Percentiles rank a stretch among this genome's conserved stretches.
These are phyloP conservation scores for Lecanicillium sp. DNA, from an alignment of 2,329 filamentous ascomycete species.

Conservation along the genomic window DNA sequence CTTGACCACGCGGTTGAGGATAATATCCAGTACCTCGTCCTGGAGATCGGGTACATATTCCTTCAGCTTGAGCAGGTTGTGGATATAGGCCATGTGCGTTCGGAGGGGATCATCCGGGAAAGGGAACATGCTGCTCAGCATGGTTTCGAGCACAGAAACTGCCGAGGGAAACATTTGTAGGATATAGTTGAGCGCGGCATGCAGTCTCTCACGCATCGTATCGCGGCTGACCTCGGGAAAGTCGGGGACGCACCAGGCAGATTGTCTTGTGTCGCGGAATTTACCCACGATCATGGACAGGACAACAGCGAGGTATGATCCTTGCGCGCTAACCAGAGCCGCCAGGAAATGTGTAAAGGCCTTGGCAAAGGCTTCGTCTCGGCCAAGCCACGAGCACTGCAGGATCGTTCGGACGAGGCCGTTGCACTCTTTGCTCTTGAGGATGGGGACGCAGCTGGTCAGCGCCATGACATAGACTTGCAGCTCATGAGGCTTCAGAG, in stretches of 20 bases:
- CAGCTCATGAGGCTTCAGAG: constrained; percentile 46
- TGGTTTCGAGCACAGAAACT: constrained; percentile 58
- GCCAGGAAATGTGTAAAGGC: constrained; percentile 62
- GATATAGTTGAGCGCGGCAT: constrained; percentile 68
- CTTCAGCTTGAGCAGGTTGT: constrained; percentile 72
- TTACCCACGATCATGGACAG: constrained; percentile 75
- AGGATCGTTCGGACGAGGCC: constrained; percentile 52
- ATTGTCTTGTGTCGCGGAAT: constrained; percentile 50
- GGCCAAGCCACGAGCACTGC: constrained; percentile 56
- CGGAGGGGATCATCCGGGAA: constrained; percentile 68
- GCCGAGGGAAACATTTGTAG: constrained; percentile 76
- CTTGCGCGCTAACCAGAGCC: constrained; percentile 73
- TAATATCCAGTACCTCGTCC: constrained; percentile 72
- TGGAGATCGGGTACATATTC: constrained; percentile 72
- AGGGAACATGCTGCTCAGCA: constrained; percentile 65
- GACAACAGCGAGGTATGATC: constrained; percentile 65
- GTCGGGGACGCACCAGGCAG: constrained; percentile 40
- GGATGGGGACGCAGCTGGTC: constrained; percentile 50
- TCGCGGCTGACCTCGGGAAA: constrained; percentile 54
- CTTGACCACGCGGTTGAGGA: constrained; percentile 82
- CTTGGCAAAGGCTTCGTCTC: constrained; percentile 57
- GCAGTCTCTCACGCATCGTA: constrained; percentile 64
- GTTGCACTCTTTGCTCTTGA: constrained; percentile 50
- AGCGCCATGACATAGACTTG: constrained; percentile 56
- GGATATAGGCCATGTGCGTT: constrained; percentile 79